Conservation (phyloP, 257 asterid genomes). For the Eucommia ulmoides region DNA sequence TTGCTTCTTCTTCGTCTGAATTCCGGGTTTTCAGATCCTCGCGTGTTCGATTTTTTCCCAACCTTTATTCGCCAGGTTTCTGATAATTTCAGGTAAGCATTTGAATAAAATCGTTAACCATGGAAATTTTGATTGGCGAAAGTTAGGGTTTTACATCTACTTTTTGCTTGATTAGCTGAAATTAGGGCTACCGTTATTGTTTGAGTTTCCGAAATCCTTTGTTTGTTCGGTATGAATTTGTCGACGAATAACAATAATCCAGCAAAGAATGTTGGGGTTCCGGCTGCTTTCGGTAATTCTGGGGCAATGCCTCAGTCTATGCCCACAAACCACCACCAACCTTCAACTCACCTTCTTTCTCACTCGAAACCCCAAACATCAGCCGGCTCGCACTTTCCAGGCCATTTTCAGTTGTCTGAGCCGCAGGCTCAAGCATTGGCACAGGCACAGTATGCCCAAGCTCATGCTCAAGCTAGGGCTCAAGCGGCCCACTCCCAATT, state of each 20-base stretch:
- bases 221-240: not conserved
- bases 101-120: no score
- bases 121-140: no score
- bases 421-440: constrained; percentile 21
- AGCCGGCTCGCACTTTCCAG: constrained; percentile 41
- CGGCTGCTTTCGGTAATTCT: constrained; percentile 18
- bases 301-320: constrained; percentile 26
- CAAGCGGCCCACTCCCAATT: constrained; percentile 11
- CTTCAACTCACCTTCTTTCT: constrained; percentile 18
- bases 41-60: no score
- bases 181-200: not conserved
- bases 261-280: constrained; percentile 21
- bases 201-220: not conserved
- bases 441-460: not conserved
- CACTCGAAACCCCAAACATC: constrained; percentile 29
- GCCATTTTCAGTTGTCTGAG: constrained; percentile 52
- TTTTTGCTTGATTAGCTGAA: no score
- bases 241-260: constrained; percentile 14
- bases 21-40: no score
- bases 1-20: no score
- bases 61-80: no score
- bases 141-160: no score
- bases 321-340: no score
- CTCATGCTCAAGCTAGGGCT: constrained; percentile 21
- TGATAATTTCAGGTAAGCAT: no score